Percentiles rank a stretch among this genome's conserved stretches.
Conservation (phyloP, 495 filamentous ascomycete genomes). For the Parathielavia appendiculata region DNA sequence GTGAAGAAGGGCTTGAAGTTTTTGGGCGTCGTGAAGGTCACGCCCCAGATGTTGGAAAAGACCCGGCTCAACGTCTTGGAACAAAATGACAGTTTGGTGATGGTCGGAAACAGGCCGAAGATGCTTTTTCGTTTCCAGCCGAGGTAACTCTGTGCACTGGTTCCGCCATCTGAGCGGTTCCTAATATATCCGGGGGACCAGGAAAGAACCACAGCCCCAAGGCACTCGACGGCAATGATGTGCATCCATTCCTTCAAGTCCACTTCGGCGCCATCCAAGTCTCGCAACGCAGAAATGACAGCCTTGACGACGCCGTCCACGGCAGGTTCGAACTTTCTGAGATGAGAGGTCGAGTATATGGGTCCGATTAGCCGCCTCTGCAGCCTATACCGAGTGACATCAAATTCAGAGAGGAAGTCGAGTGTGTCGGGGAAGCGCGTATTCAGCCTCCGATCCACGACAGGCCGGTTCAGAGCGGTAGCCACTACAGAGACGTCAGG, state of each 20-base stretch:
- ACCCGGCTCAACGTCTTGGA: conserved; percentile 19
- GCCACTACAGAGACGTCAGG: conserved; percentile 23
- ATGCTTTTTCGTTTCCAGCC: conserved; percentile 37
- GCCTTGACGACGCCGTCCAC: conserved; percentile 32
- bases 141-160: conserved; percentile 32
- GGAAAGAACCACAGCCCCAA: conserved; percentile 37
- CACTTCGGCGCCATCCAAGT: conserved; percentile 27
- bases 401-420: conserved; percentile 36
- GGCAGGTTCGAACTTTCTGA: conserved; percentile 34
- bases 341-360: conserved; percentile 31
- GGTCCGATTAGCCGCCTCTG: conserved; percentile 39
- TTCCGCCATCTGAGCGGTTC: conserved; percentile 33
- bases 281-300: conserved; percentile 24
- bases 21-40: conserved; percentile 30
- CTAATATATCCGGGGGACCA: conserved; percentile 39
- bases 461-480: conserved; percentile 26
- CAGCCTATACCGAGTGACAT: conserved; percentile 35
- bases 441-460: conserved; percentile 19
- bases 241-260: conserved; percentile 43
- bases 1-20: conserved; percentile 36
- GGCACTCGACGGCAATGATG: conserved; percentile 39
- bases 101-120: conserved; percentile 33
- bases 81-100: conserved; percentile 18
- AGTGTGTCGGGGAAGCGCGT: conserved; percentile 31
- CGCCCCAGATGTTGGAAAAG: conserved; percentile 27